These are phyloP conservation scores for Epicoccum sorghinum DNA, from an alignment of 2,329 filamentous ascomycete genomes.

Conservation along the genomic window DNA sequence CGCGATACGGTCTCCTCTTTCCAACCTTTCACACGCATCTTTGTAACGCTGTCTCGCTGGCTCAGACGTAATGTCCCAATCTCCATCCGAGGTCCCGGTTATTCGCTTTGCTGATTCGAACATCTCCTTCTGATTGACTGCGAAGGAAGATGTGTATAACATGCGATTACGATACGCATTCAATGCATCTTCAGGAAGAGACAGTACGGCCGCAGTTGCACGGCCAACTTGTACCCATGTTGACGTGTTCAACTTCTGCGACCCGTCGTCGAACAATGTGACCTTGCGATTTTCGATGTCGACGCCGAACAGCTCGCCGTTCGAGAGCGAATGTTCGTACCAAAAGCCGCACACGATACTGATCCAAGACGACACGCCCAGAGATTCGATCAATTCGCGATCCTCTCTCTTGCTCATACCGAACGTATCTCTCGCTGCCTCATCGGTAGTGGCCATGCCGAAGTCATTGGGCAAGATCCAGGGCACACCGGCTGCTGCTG, in stretches of 20 bases:
- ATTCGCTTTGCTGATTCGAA: slow-evolving; percentile 43
- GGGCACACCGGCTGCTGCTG: slow-evolving; percentile 44
- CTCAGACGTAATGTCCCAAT: slow-evolving; percentile 52
- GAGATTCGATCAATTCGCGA: slow-evolving; percentile 22
- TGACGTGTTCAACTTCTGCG: slow-evolving; percentile 38
- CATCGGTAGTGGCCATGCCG: slow-evolving; percentile 38
- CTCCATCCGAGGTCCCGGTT: slow-evolving; percentile 40
- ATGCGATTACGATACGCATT: slow-evolving; percentile 38
- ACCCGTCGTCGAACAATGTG: slow-evolving; percentile 39
- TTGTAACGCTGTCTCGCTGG: slow-evolving; percentile 55
- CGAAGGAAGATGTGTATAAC: slow-evolving; percentile 46
- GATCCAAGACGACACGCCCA: slow-evolving; percentile 36
- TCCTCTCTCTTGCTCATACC: slow-evolving; percentile 18
- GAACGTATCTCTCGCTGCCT: slow-evolving; percentile 10
- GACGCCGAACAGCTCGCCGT: slow-evolving; percentile 40
- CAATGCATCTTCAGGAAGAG: slow-evolving; percentile 34
- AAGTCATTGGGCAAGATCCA: slow-evolving; percentile 51
- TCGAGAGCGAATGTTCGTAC: slow-evolving; percentile 48
- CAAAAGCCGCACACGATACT: slow-evolving; percentile 36
- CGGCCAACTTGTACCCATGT: slow-evolving; percentile 41
- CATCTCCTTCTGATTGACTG: slow-evolving; percentile 46
- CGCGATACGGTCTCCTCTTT: slow-evolving; percentile 48
- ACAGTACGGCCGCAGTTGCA: slow-evolving; percentile 42
- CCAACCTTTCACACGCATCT: slow-evolving; percentile 55
- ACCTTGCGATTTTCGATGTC: slow-evolving; percentile 40